These are phyloP conservation scores for Ophiostoma sp. DNA, from an alignment of 2,329 filamentous ascomycete genomes.

Conservation along the genomic window DNA sequence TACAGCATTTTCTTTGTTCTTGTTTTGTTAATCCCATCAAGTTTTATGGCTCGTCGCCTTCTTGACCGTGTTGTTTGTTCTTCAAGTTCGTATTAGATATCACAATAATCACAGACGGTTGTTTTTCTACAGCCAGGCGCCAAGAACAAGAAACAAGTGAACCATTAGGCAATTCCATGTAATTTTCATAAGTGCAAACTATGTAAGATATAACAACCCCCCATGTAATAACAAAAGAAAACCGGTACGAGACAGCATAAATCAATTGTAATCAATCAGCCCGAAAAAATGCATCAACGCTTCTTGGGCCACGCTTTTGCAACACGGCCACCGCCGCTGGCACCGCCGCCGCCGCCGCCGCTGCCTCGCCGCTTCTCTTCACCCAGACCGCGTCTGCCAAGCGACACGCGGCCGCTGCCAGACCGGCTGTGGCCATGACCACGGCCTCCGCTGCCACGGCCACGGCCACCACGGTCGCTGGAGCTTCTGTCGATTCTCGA, in stretches of 20 bases:
- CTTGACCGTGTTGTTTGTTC: background rate
- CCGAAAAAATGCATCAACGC: constrained; percentile 3
- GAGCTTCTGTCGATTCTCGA: constrained; percentile 33
- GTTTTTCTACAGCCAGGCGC: background rate
- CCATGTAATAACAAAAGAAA: background rate
- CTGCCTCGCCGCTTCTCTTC: constrained; percentile 31
- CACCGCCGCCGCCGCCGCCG: constrained; percentile 12
- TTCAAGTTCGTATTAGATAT: constrained; percentile 1
- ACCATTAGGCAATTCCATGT: background rate
- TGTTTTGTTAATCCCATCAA: background rate
- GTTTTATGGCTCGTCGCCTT: background rate
- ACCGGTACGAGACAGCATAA: background rate
- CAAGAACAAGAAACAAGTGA: background rate
- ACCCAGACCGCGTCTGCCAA: constrained; percentile 33
- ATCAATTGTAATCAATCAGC: constrained; percentile 10
- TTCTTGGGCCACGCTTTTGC: constrained; percentile 29
- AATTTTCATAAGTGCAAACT: constrained; percentile 9
- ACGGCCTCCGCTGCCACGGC: constrained; percentile 36
- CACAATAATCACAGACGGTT: background rate
- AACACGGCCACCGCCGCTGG: constrained; percentile 28
- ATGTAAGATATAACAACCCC: constrained; percentile 13
- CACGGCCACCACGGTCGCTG: constrained; percentile 33
- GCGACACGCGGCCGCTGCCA: constrained; percentile 31
- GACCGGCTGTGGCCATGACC: constrained; percentile 36
- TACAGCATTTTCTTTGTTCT: background rate